Conservation (phyloP, 1,139 yeast genomes). For the Magnusiomyces ingens region DNA sequence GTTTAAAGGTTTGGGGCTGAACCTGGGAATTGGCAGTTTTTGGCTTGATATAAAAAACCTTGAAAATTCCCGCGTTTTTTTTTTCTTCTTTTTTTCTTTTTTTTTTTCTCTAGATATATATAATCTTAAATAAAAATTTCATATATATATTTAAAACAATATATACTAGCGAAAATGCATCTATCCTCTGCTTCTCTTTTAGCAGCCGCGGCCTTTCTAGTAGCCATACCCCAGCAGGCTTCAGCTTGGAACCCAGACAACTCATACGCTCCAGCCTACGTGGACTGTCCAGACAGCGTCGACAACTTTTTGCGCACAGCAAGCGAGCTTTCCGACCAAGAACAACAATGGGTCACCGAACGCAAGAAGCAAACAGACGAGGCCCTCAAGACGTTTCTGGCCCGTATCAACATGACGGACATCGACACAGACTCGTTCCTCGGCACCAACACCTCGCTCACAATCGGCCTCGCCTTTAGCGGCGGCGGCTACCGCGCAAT, state of each 20-base stretch:
- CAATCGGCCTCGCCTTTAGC: slow-evolving; percentile 61
- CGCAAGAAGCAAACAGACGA: slow-evolving; percentile 8
- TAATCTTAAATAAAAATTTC: no score
- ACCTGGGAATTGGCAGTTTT: no score
- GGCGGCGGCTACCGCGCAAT: slow-evolving; percentile 87
- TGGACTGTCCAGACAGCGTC: not conserved
- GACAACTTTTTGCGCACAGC: slow-evolving; percentile 20
- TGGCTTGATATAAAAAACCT: no score
- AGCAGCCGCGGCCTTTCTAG: not conserved
- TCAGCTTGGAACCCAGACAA: slow-evolving; percentile 15
- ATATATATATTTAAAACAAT: no score
- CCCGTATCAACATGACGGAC: slow-evolving; percentile 10
- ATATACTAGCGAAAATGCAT: not conserved
- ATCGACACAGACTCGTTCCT: slow-evolving; percentile 7
- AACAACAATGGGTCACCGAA: slow-evolving; percentile 16
- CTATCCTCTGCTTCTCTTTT: not conserved
- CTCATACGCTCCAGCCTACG: not conserved
- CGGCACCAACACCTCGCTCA: slow-evolving; percentile 17
- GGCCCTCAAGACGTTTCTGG: slow-evolving; percentile 5
- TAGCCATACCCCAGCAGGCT: not conserved
- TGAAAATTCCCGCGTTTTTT: no score
- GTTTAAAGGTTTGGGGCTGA: no score
- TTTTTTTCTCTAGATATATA: no score
- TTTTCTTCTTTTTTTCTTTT: no score
- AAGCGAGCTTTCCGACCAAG: slow-evolving; percentile 19